Base-by-base conservation (phyloP, 2,329 filamentous ascomycete species). In the Mycosphaerella sp. region DNA sequence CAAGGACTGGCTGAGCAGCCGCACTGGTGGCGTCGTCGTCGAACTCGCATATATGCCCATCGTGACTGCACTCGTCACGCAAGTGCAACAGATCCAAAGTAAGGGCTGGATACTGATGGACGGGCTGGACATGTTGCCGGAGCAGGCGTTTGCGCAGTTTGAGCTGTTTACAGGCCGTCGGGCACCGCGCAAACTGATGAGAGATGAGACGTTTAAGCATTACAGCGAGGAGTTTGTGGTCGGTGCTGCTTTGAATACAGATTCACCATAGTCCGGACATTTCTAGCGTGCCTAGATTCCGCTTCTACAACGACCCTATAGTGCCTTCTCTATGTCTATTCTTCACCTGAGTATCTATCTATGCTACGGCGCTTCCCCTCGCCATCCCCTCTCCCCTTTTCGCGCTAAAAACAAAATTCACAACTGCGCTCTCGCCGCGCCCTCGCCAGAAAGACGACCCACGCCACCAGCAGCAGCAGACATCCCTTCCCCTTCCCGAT, bases 71-170 rank as follows among this genome's bases (percentile, higher is more conserved):
- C 71, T 91, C 3, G 73, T 89, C 39, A 75, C 77, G 28, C 86
- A 90, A 61, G 81, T 87, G 49, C 77, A 82, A 14, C 70, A 73
- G 46, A 69, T 80, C 65, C 73, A 80, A 16, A 71, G 80, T 49
- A 72, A 77, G 57, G 77, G 86, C 36, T 90, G 86, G 86, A 82
- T 89, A 0, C 76, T 86, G 14, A 80, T 89, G 67, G 85, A 89
- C 61, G 86, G 86, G 0, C 71, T 90, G 10, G 86, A 90, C 60
- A 75, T 89, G 41, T 68, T 91, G 12, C 85, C 85, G 0, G 87
- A 90, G 65, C 86, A 90, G 64, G 87, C 84, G 0, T 87, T 87
- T 68, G 86, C 86, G 1, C 86, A 90, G 61, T 91, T 90, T 62
- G 87, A 91, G 68, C 69, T 90, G 2, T 88, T 90, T 65, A 89